phyloP scores from a whole-genome alignment of 352 stramenopile species.

The Globisporangium viniferum region DNA sequence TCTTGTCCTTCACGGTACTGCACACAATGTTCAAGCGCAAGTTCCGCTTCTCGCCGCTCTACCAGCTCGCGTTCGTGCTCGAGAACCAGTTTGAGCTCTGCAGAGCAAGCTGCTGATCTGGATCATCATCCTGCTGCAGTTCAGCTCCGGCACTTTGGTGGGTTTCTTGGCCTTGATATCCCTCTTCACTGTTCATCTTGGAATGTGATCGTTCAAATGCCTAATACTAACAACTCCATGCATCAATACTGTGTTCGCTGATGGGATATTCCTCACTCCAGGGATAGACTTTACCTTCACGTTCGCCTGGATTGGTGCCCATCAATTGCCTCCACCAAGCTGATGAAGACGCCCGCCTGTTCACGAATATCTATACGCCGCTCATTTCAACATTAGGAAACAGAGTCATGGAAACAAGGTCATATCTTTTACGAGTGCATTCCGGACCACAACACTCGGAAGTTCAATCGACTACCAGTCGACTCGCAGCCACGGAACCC shows the following conservation, averaged over 20 bases:
- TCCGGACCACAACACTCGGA: too few species aligned
- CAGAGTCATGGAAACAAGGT: too few species aligned
- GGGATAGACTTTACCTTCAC: constrained; percentile 1
- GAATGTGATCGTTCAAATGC: neutral
- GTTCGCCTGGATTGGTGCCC: neutral
- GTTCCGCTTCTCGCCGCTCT: constrained; percentile 4
- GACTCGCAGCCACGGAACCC: too few species aligned
- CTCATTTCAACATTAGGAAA: too few species aligned
- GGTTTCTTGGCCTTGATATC: neutral
- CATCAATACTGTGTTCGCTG: too few species aligned
- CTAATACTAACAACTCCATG: neutral
- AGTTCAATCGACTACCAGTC: too few species aligned
- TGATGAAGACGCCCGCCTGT: neutral
- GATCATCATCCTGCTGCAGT: constrained; percentile 2
- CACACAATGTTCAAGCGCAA: too few species aligned
- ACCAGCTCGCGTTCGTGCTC: constrained; percentile 9
- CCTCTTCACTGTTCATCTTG: neutral
- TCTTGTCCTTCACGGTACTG: too few species aligned
- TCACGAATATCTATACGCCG: too few species aligned
- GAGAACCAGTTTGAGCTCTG: constrained; percentile 5
- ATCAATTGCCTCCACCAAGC: neutral
- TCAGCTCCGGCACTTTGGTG: constrained; percentile 4
- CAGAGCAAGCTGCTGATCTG: constrained; percentile 11
- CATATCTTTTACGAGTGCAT: too few species aligned
- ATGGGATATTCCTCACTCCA: neutral